Base-by-base conservation (phyloP, 108 stramenopile species). In the Skeletonema tropicum region DNA sequence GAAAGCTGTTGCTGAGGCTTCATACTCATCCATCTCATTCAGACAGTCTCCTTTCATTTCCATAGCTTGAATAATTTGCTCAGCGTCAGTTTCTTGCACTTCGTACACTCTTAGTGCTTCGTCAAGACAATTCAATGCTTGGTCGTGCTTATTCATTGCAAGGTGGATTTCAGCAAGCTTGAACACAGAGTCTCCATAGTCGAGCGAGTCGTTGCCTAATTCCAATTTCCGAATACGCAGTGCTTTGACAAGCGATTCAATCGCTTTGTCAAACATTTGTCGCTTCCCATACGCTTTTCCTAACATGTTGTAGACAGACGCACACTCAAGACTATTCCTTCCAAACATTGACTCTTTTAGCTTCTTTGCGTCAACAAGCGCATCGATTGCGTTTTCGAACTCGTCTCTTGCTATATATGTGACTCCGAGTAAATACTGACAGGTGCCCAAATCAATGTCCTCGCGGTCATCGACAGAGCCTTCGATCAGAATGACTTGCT, bases 201-300 rank as follows among this genome's bases (percentile, higher is more conserved):
- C 79, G n/a, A 80, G n/a, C 41, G 75, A 72, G 46, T 84, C 75
- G 36, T 76, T 84, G n/a, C 79, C 83, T 17, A 84, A 63, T 77
- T 71, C 67, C n/a, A 70, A 36, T 70, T 80, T 84, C 41, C 79
- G 69, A n/a, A 84, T 81, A 29, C 80, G 68, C 15, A 84, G 79
- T 29, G 83, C 83, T 66, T 80, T 55, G 49, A 84, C 79, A 69
- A 80, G 63, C 9, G 70, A 80, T 77, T 77, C 79, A 71, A 81
- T 70, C n/a, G 83, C 83, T 35, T 71, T 77, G 57, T 84, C 79
- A 17, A 70, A 84, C 35, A 80, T 58, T 3, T 66, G 19, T 19
- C 70, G 21, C 31, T 75, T 79, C 62, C 74, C 68, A 31, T 78
- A 79, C 1, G 73, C 82, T 49, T 83, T 74, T 6, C 82, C 82